These are phyloP conservation scores for Suillus brevipes DNA, from an alignment of 768 basidiomycete genomes.

Conservation along the genomic window DNA sequence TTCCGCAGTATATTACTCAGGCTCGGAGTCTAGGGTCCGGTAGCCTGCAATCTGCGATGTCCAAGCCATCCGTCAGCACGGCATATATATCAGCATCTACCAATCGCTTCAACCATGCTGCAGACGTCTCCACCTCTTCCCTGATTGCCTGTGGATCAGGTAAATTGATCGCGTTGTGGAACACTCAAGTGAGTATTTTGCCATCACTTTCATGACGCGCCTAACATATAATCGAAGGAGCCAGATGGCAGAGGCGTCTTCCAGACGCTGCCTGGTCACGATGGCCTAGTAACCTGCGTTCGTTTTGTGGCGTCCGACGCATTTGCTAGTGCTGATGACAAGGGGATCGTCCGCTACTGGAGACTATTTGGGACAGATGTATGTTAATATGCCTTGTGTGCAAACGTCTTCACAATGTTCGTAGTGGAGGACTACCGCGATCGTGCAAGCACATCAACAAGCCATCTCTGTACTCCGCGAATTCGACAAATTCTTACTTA, in stretches of 20 bases:
- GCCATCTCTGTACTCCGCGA: constrained; percentile 70
- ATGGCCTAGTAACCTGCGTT: constrained; percentile 72
- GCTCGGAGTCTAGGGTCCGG: not conserved
- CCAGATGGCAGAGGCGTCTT: constrained; percentile 53
- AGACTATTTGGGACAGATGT: constrained; percentile 31
- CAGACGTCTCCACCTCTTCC: constrained; percentile 32
- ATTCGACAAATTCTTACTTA: constrained; percentile 52
- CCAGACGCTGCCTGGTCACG: constrained; percentile 74
- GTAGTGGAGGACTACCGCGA: constrained; percentile 57
- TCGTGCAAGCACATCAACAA: constrained; percentile 60
- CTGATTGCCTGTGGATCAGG: constrained; percentile 61
- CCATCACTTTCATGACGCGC: constrained; percentile 5
- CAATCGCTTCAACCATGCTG: constrained; percentile 46
- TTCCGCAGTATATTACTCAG: too few species aligned
- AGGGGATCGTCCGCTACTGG: constrained; percentile 71
- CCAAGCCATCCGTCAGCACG: constrained; percentile 15
- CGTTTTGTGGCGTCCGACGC: constrained; percentile 55
- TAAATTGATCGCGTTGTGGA: constrained; percentile 60
- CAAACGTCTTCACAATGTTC: constrained; percentile 15
- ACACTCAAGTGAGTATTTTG: constrained; percentile 43
- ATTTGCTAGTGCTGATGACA: constrained; percentile 76
- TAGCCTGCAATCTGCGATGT: not conserved
- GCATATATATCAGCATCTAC: constrained; percentile 49
- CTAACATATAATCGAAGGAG: constrained; percentile 38
- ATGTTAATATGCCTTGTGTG: constrained; percentile 16